These are phyloP conservation scores for Helenozyma baotianmanensis DNA, from an alignment of 805 yeast species.

Conservation along the genomic window DNA sequence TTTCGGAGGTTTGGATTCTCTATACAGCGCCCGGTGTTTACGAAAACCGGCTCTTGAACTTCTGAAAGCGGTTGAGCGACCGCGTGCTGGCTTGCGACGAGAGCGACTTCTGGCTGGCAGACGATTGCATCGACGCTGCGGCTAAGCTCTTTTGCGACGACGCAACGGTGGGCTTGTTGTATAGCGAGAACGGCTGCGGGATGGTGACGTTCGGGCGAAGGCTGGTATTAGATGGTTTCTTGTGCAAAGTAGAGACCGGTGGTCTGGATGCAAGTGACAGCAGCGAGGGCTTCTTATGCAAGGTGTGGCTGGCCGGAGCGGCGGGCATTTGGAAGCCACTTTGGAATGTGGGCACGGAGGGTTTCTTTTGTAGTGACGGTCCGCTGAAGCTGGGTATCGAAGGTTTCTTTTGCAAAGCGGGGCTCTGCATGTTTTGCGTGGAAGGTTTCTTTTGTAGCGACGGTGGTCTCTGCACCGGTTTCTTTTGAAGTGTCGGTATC, in stretches of 20 bases:
- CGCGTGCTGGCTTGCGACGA: constrained; percentile 13
- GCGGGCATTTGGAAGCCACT: too few species aligned
- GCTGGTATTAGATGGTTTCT: constrained; percentile 9
- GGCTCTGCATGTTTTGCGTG: constrained; percentile 12
- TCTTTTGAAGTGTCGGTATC: constrained; percentile 16
- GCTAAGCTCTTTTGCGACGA: constrained; percentile 29
- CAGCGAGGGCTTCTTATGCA: constrained; percentile 12
- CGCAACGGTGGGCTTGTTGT: constrained; percentile 38
- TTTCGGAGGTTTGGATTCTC: not conserved
- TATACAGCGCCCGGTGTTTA: too few species aligned
- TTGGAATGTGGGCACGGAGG: constrained; percentile 1
- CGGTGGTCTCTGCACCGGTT: constrained; percentile 15
- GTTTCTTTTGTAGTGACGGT: too few species aligned
- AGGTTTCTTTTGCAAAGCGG: constrained; percentile 16
- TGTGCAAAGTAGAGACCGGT: constrained; percentile 3
- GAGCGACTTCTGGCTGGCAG: constrained; percentile 8
- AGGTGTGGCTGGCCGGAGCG: constrained; percentile 1
- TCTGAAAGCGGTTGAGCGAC: constrained; percentile 30
- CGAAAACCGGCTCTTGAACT: constrained; percentile 28
- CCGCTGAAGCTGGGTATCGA: constrained; percentile 8
- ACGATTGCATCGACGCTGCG: constrained; percentile 8
- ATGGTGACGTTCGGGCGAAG: constrained; percentile 15
- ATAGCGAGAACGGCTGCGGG: constrained; percentile 25
- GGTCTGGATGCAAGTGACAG: not conserved
- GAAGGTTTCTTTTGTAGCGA: constrained; percentile 13